Evolutionary conservation across 805 yeast genomes (phyloP).

Genomic region (Maudiozyma pseudohumilis): DNA sequence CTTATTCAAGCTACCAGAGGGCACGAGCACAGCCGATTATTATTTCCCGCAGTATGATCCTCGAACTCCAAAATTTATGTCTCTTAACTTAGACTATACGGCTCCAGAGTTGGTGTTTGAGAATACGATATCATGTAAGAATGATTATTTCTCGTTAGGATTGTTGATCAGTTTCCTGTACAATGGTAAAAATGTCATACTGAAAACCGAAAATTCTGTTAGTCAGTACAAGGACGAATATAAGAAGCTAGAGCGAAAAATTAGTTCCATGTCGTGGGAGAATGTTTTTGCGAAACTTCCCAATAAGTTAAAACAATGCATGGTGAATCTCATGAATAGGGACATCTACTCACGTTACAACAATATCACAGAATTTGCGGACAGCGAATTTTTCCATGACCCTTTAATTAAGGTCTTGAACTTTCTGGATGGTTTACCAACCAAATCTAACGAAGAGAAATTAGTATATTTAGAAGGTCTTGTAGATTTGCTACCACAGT

Average conservation of each 20-base stretch:
- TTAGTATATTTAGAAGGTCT: constrained; percentile 59
- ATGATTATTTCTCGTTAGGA: constrained; percentile 82
- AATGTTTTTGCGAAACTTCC: constrained; percentile 53
- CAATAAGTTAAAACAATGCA: constrained; percentile 35
- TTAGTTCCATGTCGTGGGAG: constrained; percentile 30
- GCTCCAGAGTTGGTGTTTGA: constrained; percentile 81
- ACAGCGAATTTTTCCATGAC: constrained; percentile 69
- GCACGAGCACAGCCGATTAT: constrained; percentile 47
- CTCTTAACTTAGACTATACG: constrained; percentile 58
- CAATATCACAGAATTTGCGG: constrained; percentile 44
- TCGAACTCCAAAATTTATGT: constrained; percentile 62
- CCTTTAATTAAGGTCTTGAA: constrained; percentile 72
- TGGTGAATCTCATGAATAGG: constrained; percentile 44
- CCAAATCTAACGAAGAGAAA: constrained; percentile 60
- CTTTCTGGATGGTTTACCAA: constrained; percentile 73
- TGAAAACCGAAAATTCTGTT: constrained; percentile 43
- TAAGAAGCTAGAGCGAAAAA: constrained; percentile 38
- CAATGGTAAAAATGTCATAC: constrained; percentile 37
- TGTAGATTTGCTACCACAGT: constrained; percentile 40
- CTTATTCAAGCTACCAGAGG: constrained; percentile 36
- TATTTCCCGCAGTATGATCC: constrained; percentile 66
- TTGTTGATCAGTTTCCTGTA: constrained; percentile 64
- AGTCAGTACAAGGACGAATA: constrained; percentile 54
- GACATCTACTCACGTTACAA: constrained; percentile 49
- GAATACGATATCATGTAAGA: constrained; percentile 48